Percentiles rank a stretch among this genome's conserved stretches.
Evolutionary conservation across 805 yeast species (phyloP).

Genomic region (Candida lessepsii): DNA sequence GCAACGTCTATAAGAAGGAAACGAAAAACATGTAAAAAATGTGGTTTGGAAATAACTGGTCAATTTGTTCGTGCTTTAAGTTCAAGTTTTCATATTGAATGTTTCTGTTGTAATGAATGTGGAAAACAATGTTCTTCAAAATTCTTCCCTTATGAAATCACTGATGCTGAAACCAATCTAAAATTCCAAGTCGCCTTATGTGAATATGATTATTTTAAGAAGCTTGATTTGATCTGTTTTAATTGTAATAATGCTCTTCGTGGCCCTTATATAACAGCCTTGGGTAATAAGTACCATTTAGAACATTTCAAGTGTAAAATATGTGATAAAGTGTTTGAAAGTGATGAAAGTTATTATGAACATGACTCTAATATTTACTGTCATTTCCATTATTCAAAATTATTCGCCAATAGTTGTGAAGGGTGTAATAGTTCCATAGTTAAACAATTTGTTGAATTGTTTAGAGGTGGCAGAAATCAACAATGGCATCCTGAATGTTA

Average conservation of each 20-base stretch:
- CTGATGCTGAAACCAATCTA: constrained; percentile 39
- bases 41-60: constrained; percentile 46
- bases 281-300: constrained; percentile 87
- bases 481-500: constrained; percentile 99
- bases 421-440: constrained; percentile 91
- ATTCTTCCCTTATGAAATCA: constrained; percentile 75
- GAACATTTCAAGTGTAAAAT: constrained; percentile 93
- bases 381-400: constrained; percentile 86
- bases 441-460: constrained; percentile 91
- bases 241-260: constrained; percentile 83
- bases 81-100: constrained; percentile 77
- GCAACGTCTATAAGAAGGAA: constrained; percentile 13
- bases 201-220: constrained; percentile 87
- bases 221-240: constrained; percentile 81
- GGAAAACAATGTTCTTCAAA: constrained; percentile 76
- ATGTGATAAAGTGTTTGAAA: constrained; percentile 82
- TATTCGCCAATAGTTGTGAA: constrained; percentile 85
- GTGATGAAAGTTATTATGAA: constrained; percentile 89
- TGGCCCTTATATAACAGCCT: constrained; percentile 91
- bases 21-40: constrained; percentile 34
- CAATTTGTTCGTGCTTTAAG: constrained; percentile 85
- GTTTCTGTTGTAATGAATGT: constrained; percentile 87
- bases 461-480: constrained; percentile 85
- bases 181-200: constrained; percentile 56
- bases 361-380: constrained; percentile 81